Evolutionary conservation across 2,329 filamentous ascomycete species (phyloP).

Genomic region (Epichloe typhina): DNA sequence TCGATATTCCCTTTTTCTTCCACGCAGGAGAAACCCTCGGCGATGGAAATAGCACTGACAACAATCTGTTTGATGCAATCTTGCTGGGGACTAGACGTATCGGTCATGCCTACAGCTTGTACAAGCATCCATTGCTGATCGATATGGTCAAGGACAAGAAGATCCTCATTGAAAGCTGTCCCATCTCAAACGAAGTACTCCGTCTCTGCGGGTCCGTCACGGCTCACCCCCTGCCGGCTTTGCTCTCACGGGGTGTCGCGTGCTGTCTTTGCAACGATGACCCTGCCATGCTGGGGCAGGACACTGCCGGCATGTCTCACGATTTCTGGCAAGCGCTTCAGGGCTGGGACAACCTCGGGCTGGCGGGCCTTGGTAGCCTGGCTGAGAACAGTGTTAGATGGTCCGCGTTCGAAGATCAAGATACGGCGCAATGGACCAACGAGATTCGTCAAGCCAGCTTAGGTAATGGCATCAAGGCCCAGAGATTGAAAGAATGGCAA

Average conservation of each 20-base stretch:
- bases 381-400: constrained; percentile 89
- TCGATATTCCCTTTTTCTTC: constrained; percentile 90
- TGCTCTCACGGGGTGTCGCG: constrained; percentile 72
- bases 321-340: constrained; percentile 89
- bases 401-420: constrained; percentile 77
- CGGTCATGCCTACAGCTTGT: constrained; percentile 77
- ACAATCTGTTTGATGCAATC: constrained; percentile 80
- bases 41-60: constrained; percentile 56
- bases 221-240: constrained; percentile 67
- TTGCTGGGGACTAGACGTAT: constrained; percentile 79
- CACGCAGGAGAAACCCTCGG: constrained; percentile 84
- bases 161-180: constrained; percentile 81
- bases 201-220: constrained; percentile 65
- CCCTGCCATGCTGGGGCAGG: constrained; percentile 76
- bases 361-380: constrained; percentile 73
- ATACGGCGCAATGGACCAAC: constrained; percentile 53
- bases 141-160: constrained; percentile 81
- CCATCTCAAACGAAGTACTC: constrained; percentile 80
- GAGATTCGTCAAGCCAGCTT: constrained; percentile 62
- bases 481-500: constrained; percentile 65
- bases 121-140: constrained; percentile 80
- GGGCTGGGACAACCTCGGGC: constrained; percentile 80
- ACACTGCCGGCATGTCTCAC: constrained; percentile 69
- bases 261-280: constrained; percentile 85
- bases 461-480: constrained; percentile 57